Conservation (phyloP, 257 asterid genomes). For the Solanum chilense region DNA sequence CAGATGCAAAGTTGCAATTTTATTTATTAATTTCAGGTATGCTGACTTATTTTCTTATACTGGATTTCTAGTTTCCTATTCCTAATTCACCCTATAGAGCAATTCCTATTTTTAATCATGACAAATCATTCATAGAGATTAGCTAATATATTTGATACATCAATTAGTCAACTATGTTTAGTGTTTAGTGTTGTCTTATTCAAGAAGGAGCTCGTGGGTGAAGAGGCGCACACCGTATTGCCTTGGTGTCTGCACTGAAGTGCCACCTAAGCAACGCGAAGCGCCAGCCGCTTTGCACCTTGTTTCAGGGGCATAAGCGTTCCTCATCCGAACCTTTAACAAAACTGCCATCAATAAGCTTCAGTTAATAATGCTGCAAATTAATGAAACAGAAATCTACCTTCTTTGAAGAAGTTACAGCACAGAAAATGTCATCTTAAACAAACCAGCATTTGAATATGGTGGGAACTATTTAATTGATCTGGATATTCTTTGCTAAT, state of each 20-base stretch:
- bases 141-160: background rate
- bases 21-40: background rate
- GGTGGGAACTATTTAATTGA: background rate
- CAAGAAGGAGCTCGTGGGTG: background rate
- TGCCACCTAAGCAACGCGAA: background rate
- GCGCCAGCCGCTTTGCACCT: background rate
- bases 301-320: background rate
- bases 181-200: background rate
- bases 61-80: background rate
- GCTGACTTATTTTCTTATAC: background rate
- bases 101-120: background rate
- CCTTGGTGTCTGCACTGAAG: conserved; percentile 1
- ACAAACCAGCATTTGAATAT: background rate
- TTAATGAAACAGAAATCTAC: background rate
- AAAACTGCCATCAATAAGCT: background rate
- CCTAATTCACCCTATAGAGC: background rate
- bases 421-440: background rate
- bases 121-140: background rate
- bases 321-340: background rate
- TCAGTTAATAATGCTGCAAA: background rate
- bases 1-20: background rate
- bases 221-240: background rate
- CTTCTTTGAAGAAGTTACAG: background rate
- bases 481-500: background rate
- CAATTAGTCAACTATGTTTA: background rate